A percentile compares a stretch with the other conserved stretches of the same genome.
Evolutionary conservation across 495 filamentous ascomycete genomes (phyloP).

Genomic region (Aspergillus saccharolyticus): DNA sequence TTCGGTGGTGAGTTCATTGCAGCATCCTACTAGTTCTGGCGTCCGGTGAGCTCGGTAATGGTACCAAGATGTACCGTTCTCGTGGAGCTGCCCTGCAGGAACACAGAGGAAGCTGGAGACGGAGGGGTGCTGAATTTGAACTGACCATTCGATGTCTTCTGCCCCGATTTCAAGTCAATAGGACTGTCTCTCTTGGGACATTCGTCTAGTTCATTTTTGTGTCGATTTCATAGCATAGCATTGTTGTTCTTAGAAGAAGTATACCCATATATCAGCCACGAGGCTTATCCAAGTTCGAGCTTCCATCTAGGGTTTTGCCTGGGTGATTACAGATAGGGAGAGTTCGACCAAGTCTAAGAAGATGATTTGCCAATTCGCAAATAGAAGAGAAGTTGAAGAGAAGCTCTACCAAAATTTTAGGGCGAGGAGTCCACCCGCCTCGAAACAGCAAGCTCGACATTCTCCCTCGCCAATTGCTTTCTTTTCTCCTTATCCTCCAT

Average conservation of each 20-base stretch:
- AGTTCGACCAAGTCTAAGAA: too few relatives aligned
- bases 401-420: too few relatives aligned
- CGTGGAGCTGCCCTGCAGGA: background rate
- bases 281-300: background rate
- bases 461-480: slow-evolving; percentile 5
- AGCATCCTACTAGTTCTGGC: too few relatives aligned
- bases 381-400: too few relatives aligned
- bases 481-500: slow-evolving; percentile 15
- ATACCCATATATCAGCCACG: background rate
- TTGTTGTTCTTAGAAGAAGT: background rate
- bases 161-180: background rate
- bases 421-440: background rate
- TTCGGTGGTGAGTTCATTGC: too few relatives aligned
- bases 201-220: background rate
- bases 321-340: too few relatives aligned
- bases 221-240: background rate
- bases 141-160: background rate
- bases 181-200: background rate
- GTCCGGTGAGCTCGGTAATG: too few relatives aligned
- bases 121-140: too few relatives aligned
- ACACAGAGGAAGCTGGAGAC: too few relatives aligned
- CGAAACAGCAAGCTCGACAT: slow-evolving; percentile 5
- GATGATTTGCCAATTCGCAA: too few relatives aligned
- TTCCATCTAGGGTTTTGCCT: background rate
- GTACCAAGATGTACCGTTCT: too few relatives aligned